These are phyloP conservation scores for Penicillium malachiteum DNA, from an alignment of 495 filamentous ascomycete species.

Conservation along the genomic window DNA sequence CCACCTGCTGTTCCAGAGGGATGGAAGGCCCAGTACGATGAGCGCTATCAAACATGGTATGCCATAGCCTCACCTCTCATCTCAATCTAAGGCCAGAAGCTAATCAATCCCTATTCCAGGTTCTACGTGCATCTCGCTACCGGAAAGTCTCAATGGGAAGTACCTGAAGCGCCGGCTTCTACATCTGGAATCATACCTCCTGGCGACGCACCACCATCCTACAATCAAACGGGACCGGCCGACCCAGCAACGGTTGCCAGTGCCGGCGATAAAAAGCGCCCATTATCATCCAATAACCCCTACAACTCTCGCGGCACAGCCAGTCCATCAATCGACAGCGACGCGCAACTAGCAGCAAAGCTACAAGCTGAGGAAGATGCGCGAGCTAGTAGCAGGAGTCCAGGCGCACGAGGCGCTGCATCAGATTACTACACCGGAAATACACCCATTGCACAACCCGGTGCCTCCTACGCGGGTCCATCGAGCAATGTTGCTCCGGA, in stretches of 20 bases:
- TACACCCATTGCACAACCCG: too few relatives aligned
- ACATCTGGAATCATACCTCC: slow-evolving; percentile 46
- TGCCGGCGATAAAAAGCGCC: slow-evolving; percentile 55
- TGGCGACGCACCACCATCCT: slow-evolving; percentile 62
- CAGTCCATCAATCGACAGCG: slow-evolving; percentile 53
- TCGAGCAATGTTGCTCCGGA: slow-evolving; percentile 23
- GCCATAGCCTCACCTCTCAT: slow-evolving; percentile 15
- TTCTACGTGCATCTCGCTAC: slow-evolving; percentile 88
- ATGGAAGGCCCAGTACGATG: slow-evolving; percentile 79
- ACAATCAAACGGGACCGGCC: slow-evolving; percentile 46
- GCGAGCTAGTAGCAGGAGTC: slow-evolving; percentile 39
- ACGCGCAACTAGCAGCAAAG: slow-evolving; percentile 71
- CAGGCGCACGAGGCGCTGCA: slow-evolving; percentile 32
- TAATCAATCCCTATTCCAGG: slow-evolving; percentile 40
- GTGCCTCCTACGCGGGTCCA: slow-evolving; percentile 20
- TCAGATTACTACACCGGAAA: slow-evolving; percentile 44
- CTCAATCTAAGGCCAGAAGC: background rate
- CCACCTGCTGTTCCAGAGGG: slow-evolving; percentile 86
- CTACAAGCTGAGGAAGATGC: slow-evolving; percentile 83
- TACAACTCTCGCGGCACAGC: slow-evolving; percentile 35
- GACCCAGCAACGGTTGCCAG: slow-evolving; percentile 30
- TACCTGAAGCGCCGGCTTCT: slow-evolving; percentile 62
- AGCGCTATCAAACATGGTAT: slow-evolving; percentile 76
- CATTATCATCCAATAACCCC: slow-evolving; percentile 60
- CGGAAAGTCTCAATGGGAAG: slow-evolving; percentile 85